Percentiles rank a stretch among this genome's conserved stretches.
Evolutionary conservation across 306 rosid genomes (phyloP).

Genomic region (Crotalaria pallida): DNA sequence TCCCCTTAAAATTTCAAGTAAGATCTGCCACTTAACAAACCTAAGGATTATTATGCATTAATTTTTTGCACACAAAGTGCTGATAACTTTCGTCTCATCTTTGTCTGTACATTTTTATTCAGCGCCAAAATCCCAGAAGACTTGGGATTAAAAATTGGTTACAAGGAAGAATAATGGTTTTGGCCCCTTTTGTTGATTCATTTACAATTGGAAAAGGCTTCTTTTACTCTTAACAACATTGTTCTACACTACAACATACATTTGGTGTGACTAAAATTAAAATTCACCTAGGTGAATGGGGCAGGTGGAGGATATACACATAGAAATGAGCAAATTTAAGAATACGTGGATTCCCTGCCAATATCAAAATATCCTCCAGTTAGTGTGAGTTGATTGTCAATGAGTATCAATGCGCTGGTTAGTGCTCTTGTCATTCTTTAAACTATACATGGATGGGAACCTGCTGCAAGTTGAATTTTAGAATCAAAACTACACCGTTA

Average conservation of each 20-base stretch:
- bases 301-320: conserved; percentile 4
- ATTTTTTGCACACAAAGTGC: neutral
- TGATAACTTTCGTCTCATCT: neutral
- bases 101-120: conserved; percentile 5
- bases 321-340: neutral
- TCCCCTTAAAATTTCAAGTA: no score
- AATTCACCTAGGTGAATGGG: neutral
- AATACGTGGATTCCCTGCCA: neutral
- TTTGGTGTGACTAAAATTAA: conserved; percentile 15
- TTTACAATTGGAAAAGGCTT: conserved; percentile 28
- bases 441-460: conserved; percentile 43
- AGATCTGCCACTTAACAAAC: no score
- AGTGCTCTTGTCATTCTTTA: conserved; percentile 22
- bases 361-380: conserved; percentile 25
- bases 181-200: conserved; percentile 13
- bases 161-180: conserved; percentile 18
- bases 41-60: neutral
- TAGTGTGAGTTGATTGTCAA: conserved; percentile 20
- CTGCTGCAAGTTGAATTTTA: conserved; percentile 26
- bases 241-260: conserved; percentile 36
- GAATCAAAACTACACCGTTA: conserved; percentile 37
- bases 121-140: neutral
- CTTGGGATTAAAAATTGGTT: neutral
- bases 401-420: conserved; percentile 23
- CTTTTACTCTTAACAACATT: conserved; percentile 14